Conservation (phyloP, 345 rosid species). For the Conringia planisiliqua region DNA sequence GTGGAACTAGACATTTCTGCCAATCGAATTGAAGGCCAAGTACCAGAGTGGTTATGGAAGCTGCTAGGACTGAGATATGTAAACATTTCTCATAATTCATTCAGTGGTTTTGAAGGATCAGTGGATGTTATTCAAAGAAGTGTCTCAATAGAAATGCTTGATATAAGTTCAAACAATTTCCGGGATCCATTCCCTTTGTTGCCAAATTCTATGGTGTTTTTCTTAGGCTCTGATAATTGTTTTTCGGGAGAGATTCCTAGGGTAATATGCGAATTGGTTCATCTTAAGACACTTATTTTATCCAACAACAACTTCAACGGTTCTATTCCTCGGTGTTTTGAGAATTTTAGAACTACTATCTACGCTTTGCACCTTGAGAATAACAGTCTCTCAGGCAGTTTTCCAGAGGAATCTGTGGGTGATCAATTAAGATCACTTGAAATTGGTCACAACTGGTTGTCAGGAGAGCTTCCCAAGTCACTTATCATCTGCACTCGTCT, state of each 20-base stretch:
- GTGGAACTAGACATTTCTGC: background rate
- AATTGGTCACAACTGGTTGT: too few species aligned
- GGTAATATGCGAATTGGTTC: background rate
- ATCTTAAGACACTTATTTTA: slow-evolving; percentile 12
- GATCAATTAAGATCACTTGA: background rate
- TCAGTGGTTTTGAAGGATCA: slow-evolving; percentile 1
- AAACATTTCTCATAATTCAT: background rate
- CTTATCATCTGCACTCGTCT: slow-evolving; percentile 24
- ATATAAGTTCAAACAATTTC: slow-evolving; percentile 12
- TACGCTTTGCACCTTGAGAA: slow-evolving; percentile 1
- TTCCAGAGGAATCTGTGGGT: background rate
- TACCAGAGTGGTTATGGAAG: slow-evolving; percentile 8
- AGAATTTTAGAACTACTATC: background rate
- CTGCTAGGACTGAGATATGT: background rate
- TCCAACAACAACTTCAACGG: slow-evolving; percentile 32
- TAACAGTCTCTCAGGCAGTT: slow-evolving; percentile 14
- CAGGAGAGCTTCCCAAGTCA: too few species aligned
- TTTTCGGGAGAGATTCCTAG: slow-evolving; percentile 16
- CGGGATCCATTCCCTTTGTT: too few species aligned
- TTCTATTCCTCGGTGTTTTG: too few species aligned
- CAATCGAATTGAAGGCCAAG: too few species aligned
- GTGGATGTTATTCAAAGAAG: background rate
- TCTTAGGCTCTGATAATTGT: background rate
- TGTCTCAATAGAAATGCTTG: background rate
- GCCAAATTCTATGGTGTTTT: background rate